Conservation (phyloP, 345 rosid species). For the Mercurialis annua region DNA sequence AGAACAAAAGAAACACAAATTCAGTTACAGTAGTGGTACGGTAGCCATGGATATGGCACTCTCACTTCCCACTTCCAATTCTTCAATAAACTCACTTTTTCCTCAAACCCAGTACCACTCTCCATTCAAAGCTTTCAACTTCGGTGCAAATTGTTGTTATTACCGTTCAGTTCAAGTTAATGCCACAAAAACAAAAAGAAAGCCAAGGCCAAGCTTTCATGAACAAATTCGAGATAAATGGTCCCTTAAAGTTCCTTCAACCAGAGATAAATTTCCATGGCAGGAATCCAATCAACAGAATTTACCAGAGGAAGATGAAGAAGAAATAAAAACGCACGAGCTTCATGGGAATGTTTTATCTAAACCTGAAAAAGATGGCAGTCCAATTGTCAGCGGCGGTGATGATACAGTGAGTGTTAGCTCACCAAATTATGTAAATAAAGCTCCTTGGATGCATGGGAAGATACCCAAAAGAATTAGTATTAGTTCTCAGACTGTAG, state of each 20-base stretch:
- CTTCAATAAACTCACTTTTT: constrained; percentile 18
- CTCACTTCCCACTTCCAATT: constrained; percentile 28
- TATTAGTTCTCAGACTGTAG: constrained; percentile 24
- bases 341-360: constrained; percentile 23
- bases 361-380: constrained; percentile 26
- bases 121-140: constrained; percentile 10
- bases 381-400: constrained; percentile 22
- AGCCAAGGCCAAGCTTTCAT: constrained; percentile 68
- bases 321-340: constrained; percentile 18
- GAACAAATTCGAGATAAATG: constrained; percentile 70
- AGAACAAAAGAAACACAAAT: too few relatives aligned
- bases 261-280: constrained; percentile 66
- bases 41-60: constrained; percentile 38
- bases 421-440: constrained; percentile 18
- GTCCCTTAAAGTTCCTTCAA: constrained; percentile 49
- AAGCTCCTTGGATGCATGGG: constrained; percentile 74
- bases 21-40: neutral
- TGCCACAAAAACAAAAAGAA: constrained; percentile 31
- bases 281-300: constrained; percentile 38
- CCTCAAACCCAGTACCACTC: constrained; percentile 17
- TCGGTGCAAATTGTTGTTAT: constrained; percentile 23
- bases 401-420: constrained; percentile 29
- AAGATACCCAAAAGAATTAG: constrained; percentile 18
- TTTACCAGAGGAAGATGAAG: constrained; percentile 21
- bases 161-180: constrained; percentile 26